phyloP scores from a whole-genome alignment of 441 rosid genomes.

The Pelargonium cotyledonis region DNA sequence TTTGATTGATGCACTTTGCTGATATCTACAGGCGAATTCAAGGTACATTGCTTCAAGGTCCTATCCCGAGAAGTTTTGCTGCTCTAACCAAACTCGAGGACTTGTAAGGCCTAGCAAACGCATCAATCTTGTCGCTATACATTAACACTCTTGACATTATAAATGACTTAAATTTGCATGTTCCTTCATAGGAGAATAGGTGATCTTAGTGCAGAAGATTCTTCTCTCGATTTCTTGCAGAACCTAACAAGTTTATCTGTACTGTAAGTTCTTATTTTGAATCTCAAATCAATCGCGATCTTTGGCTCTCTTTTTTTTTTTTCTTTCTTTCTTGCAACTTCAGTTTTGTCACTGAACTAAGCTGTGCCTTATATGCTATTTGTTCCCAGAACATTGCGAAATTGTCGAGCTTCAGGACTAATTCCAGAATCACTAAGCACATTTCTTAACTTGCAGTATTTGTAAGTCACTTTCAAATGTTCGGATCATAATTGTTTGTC shows the following conservation, averaged over 20 bases:
- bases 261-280: slow-evolving; percentile 30
- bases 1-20: not conserved
- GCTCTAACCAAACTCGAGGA: slow-evolving; percentile 36
- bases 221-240: slow-evolving; percentile 41
- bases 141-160: no score
- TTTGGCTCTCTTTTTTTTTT: no score
- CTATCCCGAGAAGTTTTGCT: slow-evolving; percentile 43
- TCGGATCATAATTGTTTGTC: not conserved
- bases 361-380: slow-evolving; percentile 4
- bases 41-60: slow-evolving; percentile 48
- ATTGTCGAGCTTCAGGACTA: slow-evolving; percentile 33
- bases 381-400: slow-evolving; percentile 41
- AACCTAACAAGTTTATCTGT: slow-evolving; percentile 36
- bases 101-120: slow-evolving; percentile 47
- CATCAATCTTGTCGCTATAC: no score
- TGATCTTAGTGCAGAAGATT: slow-evolving; percentile 39
- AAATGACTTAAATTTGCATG: not conserved
- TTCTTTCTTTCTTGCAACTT: not conserved
- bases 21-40: slow-evolving; percentile 34
- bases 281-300: not conserved
- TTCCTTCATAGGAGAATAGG: slow-evolving; percentile 40
- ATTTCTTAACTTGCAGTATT: slow-evolving; percentile 29
- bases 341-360: not conserved
- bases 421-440: slow-evolving; percentile 41
- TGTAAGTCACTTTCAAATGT: slow-evolving; percentile 29